phyloP scores from a whole-genome alignment of 2,329 filamentous ascomycete genomes.

The Paracorniculantispora psalliotae region DNA sequence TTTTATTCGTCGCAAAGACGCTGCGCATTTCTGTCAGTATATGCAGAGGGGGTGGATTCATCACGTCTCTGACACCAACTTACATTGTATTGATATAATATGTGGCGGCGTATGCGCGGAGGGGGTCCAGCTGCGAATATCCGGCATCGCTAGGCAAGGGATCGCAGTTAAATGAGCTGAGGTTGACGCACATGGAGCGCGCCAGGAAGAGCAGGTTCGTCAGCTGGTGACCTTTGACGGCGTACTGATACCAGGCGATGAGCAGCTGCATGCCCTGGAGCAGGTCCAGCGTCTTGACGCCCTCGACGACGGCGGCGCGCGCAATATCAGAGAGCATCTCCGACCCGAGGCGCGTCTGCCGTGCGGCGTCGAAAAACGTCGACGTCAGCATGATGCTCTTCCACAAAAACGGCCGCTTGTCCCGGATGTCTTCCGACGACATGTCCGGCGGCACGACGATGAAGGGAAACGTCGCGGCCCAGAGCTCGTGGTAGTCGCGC shows the following conservation, averaged over 20 bases:
- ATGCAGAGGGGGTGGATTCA: neutral
- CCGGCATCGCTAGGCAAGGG: slow-evolving; percentile 21
- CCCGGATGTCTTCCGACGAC: slow-evolving; percentile 32
- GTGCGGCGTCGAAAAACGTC: slow-evolving; percentile 36
- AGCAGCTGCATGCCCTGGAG: slow-evolving; percentile 43
- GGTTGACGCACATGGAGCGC: slow-evolving; percentile 39
- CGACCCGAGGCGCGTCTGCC: slow-evolving; percentile 40
- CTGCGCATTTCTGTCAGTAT: slow-evolving; percentile 19
- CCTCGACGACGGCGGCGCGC: slow-evolving; percentile 34
- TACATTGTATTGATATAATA: slow-evolving; percentile 48
- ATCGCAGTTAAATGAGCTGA: slow-evolving; percentile 31
- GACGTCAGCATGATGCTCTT: slow-evolving; percentile 44
- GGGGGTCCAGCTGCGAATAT: slow-evolving; percentile 34
- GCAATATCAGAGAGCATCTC: slow-evolving; percentile 40
- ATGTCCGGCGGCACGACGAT: slow-evolving; percentile 35
- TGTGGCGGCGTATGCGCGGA: slow-evolving; percentile 44
- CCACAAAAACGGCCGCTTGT: slow-evolving; percentile 41
- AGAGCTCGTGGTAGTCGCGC: slow-evolving; percentile 28
- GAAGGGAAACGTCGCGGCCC: slow-evolving; percentile 40
- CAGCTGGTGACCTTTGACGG: slow-evolving; percentile 44
- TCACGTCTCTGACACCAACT: slow-evolving; percentile 17
- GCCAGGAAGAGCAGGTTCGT: slow-evolving; percentile 46
- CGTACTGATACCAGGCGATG: slow-evolving; percentile 45
- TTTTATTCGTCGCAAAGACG: slow-evolving; percentile 42
- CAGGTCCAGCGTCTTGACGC: slow-evolving; percentile 41